These are phyloP conservation scores for Ceratocystiopsis minuta DNA, from an alignment of 2,329 filamentous ascomycete genomes.

Conservation along the genomic window DNA sequence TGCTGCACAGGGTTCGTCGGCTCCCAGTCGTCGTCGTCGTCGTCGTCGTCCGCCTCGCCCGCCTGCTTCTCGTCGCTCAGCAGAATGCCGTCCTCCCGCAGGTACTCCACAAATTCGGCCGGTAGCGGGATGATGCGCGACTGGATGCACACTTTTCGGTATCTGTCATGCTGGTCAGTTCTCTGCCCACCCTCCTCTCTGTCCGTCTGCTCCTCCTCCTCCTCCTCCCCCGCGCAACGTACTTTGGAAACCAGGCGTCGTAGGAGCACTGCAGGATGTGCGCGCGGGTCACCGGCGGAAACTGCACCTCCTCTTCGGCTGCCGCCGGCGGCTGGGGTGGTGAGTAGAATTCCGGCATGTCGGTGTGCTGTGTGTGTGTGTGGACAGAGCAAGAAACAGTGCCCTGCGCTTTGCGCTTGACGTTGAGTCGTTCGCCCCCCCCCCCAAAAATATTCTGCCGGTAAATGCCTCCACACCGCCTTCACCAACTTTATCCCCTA, in stretches of 20 bases:
- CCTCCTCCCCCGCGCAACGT: slow-evolving; percentile 11
- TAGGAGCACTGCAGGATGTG: slow-evolving; percentile 94
- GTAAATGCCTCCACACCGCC: slow-evolving; percentile 3
- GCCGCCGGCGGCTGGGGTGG: slow-evolving; percentile 2
- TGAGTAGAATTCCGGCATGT: slow-evolving; percentile 17
- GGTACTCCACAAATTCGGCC: slow-evolving; percentile 60
- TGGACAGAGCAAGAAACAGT: background rate
- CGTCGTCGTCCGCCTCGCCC: slow-evolving; percentile 15
- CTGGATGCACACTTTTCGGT: slow-evolving; percentile 65
- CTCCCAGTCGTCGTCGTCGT: slow-evolving; percentile 40
- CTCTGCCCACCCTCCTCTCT: too few species aligned
- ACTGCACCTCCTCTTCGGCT: slow-evolving; percentile 30
- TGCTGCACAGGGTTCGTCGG: slow-evolving; percentile 16
- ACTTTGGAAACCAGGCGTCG: slow-evolving; percentile 75
- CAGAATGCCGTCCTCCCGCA: slow-evolving; percentile 82
- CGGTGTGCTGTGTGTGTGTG: slow-evolving; percentile 1
- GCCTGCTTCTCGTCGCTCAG: slow-evolving; percentile 47
- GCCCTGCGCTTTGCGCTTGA: too few species aligned
- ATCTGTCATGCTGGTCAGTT: slow-evolving; percentile 28
- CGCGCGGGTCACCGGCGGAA: slow-evolving; percentile 66
- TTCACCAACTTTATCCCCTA: background rate
- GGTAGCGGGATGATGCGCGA: slow-evolving; percentile 69
- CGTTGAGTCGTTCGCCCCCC: background rate
- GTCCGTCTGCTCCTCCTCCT: too few species aligned
- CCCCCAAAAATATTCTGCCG: slow-evolving; percentile 1